These are phyloP conservation scores for Scheffersomyces illinoinensis DNA, from an alignment of 1,139 yeast genomes.

Conservation along the genomic window DNA sequence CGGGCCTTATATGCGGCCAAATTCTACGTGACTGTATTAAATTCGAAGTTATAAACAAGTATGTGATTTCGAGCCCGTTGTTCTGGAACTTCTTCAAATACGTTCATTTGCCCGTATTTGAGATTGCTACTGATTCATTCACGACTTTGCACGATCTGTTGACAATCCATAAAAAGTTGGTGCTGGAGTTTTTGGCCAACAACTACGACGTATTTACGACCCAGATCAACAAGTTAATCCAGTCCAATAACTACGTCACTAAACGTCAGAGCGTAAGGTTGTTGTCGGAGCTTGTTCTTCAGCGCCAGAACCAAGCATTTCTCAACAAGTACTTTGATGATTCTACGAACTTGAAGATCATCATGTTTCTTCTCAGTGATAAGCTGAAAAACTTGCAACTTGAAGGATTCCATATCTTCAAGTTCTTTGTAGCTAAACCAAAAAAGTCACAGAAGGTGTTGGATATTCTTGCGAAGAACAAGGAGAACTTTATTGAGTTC, in stretches of 20 bases:
- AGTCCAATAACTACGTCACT: constrained; percentile 82
- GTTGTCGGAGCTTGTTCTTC: constrained; percentile 72
- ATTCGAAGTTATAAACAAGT: constrained; percentile 67
- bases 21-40: constrained; percentile 85
- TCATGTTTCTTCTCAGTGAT: constrained; percentile 85
- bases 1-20: constrained; percentile 73
- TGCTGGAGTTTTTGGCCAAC: constrained; percentile 63
- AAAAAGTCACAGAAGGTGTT: constrained; percentile 76
- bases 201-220: constrained; percentile 59
- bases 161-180: constrained; percentile 66
- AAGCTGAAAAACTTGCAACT: constrained; percentile 84
- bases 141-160: constrained; percentile 71
- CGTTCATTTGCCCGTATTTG: constrained; percentile 76
- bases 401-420: constrained; percentile 92
- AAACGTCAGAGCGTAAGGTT: constrained; percentile 87
- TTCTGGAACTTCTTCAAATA: constrained; percentile 86
- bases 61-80: constrained; percentile 52
- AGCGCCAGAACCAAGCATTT: constrained; percentile 68
- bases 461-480: constrained; percentile 82
- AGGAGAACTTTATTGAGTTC: constrained; percentile 71
- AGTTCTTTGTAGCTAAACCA: constrained; percentile 93
- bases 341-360: constrained; percentile 76
- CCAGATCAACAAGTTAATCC: constrained; percentile 66
- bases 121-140: constrained; percentile 87
- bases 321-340: constrained; percentile 79